Base-by-base conservation (phyloP, 163 green algal species). In the Volvox carteri region DNA sequence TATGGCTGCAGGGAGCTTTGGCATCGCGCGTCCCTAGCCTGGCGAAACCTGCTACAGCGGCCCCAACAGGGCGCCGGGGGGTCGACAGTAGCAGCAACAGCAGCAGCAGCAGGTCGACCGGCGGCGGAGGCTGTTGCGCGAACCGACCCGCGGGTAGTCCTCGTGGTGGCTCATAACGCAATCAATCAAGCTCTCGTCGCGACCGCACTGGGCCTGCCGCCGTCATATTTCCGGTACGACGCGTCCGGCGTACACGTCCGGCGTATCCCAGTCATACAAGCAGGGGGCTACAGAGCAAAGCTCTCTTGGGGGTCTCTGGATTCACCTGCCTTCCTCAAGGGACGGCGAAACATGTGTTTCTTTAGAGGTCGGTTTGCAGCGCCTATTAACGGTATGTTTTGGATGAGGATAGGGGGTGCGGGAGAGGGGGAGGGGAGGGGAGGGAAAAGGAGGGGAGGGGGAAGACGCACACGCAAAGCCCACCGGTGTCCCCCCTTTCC, bases 161-260 rank as follows among this genome's bases (percentile, higher is more conserved):
- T 99, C 60, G 94, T 99, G 25, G 98, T 99, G 4, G 98, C 98
- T 0, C 98, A 99, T 93, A 99, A 99, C 90, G 97, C 97, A 12
- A 95, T 99, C 46, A 99, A 99, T 92, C 97, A 99, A 92, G 97
- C 96, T 0, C 91, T 99, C 33, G 87, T 99, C 12, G 93, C 85
- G 21, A 97, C 95, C 9, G 97, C 98, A 2, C 88, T 98, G 41
- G 96, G 97, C 23, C 86, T 98, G 76, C 91, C 93, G 6, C 92
- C 93, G 18, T 56, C 67, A 28, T 95, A 96, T 90, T 99, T 99
- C 92, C 92, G 81, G 81, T 87, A 41, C 75, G 75, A 33, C 70
- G 56, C 11, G 11, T 58, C 12, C 48, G 48, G 48, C 12, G 48
- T n/a, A n/a, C n/a, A n/a, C n/a, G n/a, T n/a, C n/a, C n/a, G n/a